Base-by-base conservation (phyloP, 495 filamentous ascomycete genomes). In the Xanthoparmelia taractica region DNA sequence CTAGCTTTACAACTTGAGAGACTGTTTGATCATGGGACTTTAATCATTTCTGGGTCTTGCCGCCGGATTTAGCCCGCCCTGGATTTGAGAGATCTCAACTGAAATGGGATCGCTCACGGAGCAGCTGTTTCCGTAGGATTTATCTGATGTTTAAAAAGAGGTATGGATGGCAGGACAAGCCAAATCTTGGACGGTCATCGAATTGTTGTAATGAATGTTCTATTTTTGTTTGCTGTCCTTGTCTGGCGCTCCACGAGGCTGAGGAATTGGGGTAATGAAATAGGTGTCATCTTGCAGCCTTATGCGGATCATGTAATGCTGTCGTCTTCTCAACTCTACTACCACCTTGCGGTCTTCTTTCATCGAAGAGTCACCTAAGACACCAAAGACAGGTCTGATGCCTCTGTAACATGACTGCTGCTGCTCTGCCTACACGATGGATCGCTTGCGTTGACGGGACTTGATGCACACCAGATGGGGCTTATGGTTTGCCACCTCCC, bases 361-460 rank as follows among this genome's bases (percentile, higher is more conserved):
- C 43, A 25, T 25, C 43, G n/a, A 45, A 47, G 20, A 5, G 10
- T 47, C 43, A 25, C 43, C 8, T 23, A 2, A 25, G 25, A 47
- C 0, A 25, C 43, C n/a, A 47, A 25, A 5, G 25, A 11, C n/a
- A 47, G 23, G n/a, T 25, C 23, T 12, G 2, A 0, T 47, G 11
- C 20, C 12, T 12, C 43, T 25, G 43, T 11, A 47, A 11, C n/a
- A 25, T 63, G 61, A 29, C 54, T 20, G 27, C 61, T 41, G 18
- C 37, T 23, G 12, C 15, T 11, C 27, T 58, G n/a, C 61, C 61
- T 58, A 63, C 61, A 33, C 31, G 61, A 36, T 63, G 27, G 61
- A 57, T 63, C 61, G 38, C 25, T 34, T 63, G 61, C 31, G 54
- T 63, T 12, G 61, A 63, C 37, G 61, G 61, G 36, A 63, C 61